These are phyloP conservation scores for Podospora anserina DNA, from an alignment of 495 filamentous ascomycete species.

Conservation along the genomic window DNA sequence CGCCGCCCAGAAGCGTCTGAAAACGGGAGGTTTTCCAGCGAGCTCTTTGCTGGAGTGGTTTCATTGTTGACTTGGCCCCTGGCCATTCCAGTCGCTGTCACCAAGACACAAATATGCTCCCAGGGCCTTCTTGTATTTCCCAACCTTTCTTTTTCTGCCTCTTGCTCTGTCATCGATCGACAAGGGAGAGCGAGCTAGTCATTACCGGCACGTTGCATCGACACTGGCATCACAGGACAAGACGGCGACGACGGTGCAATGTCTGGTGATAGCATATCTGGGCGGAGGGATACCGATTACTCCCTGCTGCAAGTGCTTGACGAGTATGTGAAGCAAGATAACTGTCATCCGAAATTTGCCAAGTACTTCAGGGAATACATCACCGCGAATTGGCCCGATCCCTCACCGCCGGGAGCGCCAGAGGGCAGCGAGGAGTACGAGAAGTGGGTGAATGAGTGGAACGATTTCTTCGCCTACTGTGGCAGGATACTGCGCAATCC, in stretches of 20 bases:
- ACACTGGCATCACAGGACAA: background rate
- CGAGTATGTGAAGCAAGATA: background rate
- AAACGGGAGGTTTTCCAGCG: conserved; percentile 4
- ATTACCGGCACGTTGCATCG: background rate
- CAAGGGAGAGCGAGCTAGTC: background rate
- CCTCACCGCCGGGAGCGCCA: too few relatives aligned
- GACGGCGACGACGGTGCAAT: background rate
- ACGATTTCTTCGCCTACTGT: background rate
- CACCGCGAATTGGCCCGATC: background rate
- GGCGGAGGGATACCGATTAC: background rate
- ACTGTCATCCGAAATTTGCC: background rate
- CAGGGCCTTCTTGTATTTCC: background rate
- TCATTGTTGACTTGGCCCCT: conserved; percentile 4
- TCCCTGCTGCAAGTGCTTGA: background rate
- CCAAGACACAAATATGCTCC: background rate
- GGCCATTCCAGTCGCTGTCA: background rate
- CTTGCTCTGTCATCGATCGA: background rate
- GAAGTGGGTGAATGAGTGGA: background rate
- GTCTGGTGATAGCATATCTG: background rate
- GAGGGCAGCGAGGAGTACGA: too few relatives aligned
- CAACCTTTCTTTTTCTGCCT: background rate
- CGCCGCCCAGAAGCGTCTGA: background rate
- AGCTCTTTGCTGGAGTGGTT: background rate
- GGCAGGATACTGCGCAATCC: background rate
- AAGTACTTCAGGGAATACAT: background rate